A percentile compares a stretch with the other conserved stretches of the same genome.
Conservation (phyloP, 768 basidiomycete genomes). For the Leccinum fibrillosum region DNA sequence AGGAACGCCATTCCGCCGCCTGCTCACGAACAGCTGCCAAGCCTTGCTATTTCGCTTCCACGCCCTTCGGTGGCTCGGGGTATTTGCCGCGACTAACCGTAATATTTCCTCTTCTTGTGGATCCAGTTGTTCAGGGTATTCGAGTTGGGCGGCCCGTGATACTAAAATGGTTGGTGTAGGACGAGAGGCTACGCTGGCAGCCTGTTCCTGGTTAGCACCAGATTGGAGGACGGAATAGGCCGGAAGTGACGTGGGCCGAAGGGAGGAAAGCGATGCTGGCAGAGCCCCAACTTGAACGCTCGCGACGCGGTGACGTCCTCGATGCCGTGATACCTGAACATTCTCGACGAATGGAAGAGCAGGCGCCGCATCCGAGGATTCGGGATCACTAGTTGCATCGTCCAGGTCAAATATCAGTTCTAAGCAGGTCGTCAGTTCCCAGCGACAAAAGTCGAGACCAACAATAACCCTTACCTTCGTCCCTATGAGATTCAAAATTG, state of each 20-base stretch:
- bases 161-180: background rate
- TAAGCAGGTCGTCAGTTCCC: constrained; percentile 22
- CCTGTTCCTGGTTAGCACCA: background rate
- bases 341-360: constrained; percentile 36
- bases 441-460: background rate
- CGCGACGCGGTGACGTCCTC: constrained; percentile 28
- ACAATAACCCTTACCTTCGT: constrained; percentile 43
- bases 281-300: constrained; percentile 36
- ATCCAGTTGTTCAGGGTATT: constrained; percentile 28
- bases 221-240: constrained; percentile 54
- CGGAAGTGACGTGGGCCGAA: constrained; percentile 71
- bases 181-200: background rate
- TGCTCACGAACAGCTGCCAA: constrained; percentile 57
- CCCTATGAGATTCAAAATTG: constrained; percentile 32
- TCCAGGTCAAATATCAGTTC: constrained; percentile 74
- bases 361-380: constrained; percentile 33
- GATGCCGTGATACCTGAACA: constrained; percentile 19
- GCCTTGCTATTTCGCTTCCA: constrained; percentile 64
- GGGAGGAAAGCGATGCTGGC: constrained; percentile 53
- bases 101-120: constrained; percentile 52
- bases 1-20: constrained; percentile 28
- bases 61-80: constrained; percentile 66
- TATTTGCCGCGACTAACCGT: constrained; percentile 64
- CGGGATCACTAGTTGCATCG: constrained; percentile 39
- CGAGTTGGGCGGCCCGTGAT: constrained; percentile 4